Conservation (phyloP, 2,329 filamentous ascomycete species). For the Stachybotrys echinatus region DNA sequence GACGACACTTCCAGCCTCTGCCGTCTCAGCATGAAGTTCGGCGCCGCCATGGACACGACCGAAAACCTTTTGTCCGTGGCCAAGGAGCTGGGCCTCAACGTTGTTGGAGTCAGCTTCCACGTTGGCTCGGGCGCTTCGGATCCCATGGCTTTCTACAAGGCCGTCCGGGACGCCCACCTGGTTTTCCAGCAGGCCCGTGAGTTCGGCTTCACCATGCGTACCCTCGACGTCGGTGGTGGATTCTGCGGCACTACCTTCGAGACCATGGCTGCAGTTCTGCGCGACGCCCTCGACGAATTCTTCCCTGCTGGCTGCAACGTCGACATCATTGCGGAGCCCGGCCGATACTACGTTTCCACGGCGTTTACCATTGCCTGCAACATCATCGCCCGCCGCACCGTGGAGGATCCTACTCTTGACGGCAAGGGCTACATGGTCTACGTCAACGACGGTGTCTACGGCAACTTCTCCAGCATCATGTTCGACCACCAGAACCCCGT, state of each 20-base stretch:
- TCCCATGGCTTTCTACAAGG: slow-evolving; percentile 84
- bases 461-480: slow-evolving; percentile 98
- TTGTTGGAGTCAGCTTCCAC: slow-evolving; percentile 96
- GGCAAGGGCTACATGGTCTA: slow-evolving; percentile 91
- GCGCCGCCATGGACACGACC: slow-evolving; percentile 80
- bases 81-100: slow-evolving; percentile 76
- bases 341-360: slow-evolving; percentile 88
- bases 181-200: slow-evolving; percentile 82
- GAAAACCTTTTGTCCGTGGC: slow-evolving; percentile 73
- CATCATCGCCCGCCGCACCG: slow-evolving; percentile 89
- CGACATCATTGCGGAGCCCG: slow-evolving; percentile 90
- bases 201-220: slow-evolving; percentile 76
- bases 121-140: slow-evolving; percentile 95
- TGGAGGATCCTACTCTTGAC: slow-evolving; percentile 62
- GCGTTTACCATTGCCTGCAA: slow-evolving; percentile 95
- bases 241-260: slow-evolving; percentile 92
- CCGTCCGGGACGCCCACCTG: slow-evolving; percentile 78
- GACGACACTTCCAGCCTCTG: slow-evolving; percentile 94
- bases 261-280: slow-evolving; percentile 76
- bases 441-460: slow-evolving; percentile 94
- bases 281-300: slow-evolving; percentile 75
- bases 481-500: slow-evolving; percentile 95
- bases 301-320: slow-evolving; percentile 70
- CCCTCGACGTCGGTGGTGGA: slow-evolving; percentile 89
- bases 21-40: slow-evolving; percentile 95